phyloP scores from a whole-genome alignment of 345 rosid genomes.

The Boechera divaricarpa region DNA sequence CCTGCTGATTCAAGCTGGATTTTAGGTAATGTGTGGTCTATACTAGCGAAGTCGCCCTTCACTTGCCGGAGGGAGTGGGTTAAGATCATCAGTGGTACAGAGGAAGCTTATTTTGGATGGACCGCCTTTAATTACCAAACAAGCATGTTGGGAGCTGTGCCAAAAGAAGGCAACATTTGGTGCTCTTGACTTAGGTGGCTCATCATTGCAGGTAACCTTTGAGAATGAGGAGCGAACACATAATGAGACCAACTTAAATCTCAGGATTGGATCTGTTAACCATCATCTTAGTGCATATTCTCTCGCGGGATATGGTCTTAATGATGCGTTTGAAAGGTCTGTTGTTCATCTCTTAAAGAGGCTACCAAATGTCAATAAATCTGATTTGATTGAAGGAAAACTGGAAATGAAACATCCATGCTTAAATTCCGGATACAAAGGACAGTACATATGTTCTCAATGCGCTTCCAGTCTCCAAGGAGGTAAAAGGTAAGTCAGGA shows the following conservation, averaged over 20 bases:
- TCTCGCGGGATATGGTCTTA: slow-evolving; percentile 95
- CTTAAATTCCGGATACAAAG: slow-evolving; percentile 82
- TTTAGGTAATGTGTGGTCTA: slow-evolving; percentile 83
- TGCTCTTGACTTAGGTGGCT: slow-evolving; percentile 97
- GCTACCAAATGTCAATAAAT: slow-evolving; percentile 51
- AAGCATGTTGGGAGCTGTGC: slow-evolving; percentile 65
- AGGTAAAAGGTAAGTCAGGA: slow-evolving; percentile 68
- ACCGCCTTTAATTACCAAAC: slow-evolving; percentile 86
- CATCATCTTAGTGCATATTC: slow-evolving; percentile 97
- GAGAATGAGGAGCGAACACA: slow-evolving; percentile 67
- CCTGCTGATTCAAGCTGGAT: slow-evolving; percentile 85
- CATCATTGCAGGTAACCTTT: slow-evolving; percentile 97
- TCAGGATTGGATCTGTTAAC: slow-evolving; percentile 75
- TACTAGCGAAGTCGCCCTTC: slow-evolving; percentile 80
- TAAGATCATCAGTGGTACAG: slow-evolving; percentile 83
- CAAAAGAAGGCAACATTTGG: slow-evolving; percentile 88
- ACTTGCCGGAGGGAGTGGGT: slow-evolving; percentile 78
- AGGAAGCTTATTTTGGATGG: slow-evolving; percentile 98
- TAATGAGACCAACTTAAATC: slow-evolving; percentile 67
- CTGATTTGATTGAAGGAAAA: slow-evolving; percentile 58
- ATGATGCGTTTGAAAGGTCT: slow-evolving; percentile 95
- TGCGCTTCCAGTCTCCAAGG: slow-evolving; percentile 61
- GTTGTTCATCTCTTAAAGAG: slow-evolving; percentile 64
- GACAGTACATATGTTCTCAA: slow-evolving; percentile 69
- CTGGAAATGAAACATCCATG: slow-evolving; percentile 90